These are phyloP conservation scores for Xylaria venustula DNA, from an alignment of 495 filamentous ascomycete genomes.

Conservation along the genomic window DNA sequence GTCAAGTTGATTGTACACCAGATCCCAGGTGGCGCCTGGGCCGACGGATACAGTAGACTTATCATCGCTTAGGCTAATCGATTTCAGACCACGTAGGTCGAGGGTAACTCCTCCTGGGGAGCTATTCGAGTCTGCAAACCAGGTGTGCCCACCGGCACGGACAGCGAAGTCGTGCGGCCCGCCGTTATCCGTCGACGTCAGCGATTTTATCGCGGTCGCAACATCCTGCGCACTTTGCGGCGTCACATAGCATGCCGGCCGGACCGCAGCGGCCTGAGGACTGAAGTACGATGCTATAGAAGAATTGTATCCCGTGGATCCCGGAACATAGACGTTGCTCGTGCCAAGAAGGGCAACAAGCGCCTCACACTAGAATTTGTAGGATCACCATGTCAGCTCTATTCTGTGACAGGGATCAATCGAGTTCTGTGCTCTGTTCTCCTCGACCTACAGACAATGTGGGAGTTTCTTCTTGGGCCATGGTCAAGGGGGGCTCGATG, in stretches of 20 bases:
- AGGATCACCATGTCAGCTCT: too few species aligned
- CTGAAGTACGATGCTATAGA: conserved; percentile 18
- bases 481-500: too few species aligned
- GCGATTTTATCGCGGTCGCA: conserved; percentile 32
- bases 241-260: conserved; percentile 43
- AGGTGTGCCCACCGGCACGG: conserved; percentile 44
- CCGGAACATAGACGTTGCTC: conserved; percentile 9
- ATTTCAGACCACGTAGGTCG: conserved; percentile 35
- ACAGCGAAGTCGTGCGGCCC: conserved; percentile 36
- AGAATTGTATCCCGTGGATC: conserved; percentile 1
- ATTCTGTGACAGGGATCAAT: too few species aligned
- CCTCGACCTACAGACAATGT: too few species aligned
- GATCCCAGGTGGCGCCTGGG: conserved; percentile 30
- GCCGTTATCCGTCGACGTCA: conserved; percentile 4
- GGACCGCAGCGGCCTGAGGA: conserved; percentile 17
- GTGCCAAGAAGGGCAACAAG: not conserved
- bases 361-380: conserved; percentile 3
- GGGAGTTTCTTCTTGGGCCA: too few species aligned
- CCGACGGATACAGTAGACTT: conserved; percentile 24
- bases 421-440: too few species aligned
- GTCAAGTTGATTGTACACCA: conserved; percentile 36
- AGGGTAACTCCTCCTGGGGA: conserved; percentile 44
- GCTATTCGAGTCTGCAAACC: conserved; percentile 30
- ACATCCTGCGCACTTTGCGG: conserved; percentile 38
- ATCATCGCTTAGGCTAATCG: conserved; percentile 18